Conservation (phyloP, 225 moss, liverwort and hornwort species). For the Lunularia cruciata region DNA sequence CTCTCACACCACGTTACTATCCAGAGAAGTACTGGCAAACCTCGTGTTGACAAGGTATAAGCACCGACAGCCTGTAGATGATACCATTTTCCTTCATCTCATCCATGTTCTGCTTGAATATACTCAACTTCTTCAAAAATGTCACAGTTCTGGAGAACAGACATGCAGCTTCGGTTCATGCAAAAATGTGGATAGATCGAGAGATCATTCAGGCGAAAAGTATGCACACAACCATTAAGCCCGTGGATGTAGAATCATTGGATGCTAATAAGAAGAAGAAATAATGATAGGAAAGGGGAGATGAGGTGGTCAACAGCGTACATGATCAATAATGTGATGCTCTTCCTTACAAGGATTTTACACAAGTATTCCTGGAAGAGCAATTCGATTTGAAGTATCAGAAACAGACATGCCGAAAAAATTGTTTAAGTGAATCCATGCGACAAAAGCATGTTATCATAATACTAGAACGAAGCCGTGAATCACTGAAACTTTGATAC, state of each 20-base stretch:
- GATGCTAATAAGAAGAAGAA: too few relatives aligned
- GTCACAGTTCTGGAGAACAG: slow-evolving; percentile 44
- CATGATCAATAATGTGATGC: slow-evolving; percentile 48
- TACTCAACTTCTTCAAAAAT: slow-evolving; percentile 58
- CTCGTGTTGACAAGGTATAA: slow-evolving; percentile 52
- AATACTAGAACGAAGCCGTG: too few relatives aligned
- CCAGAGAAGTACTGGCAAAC: too few relatives aligned
- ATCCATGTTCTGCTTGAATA: slow-evolving; percentile 54
- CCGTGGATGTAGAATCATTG: background rate
- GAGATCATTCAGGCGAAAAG: background rate
- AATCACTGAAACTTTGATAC: too few relatives aligned
- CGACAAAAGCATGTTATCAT: too few relatives aligned
- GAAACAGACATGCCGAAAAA: too few relatives aligned
- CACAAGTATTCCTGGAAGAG: slow-evolving; percentile 45
- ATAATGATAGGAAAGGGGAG: background rate
- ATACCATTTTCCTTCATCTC: slow-evolving; percentile 53
- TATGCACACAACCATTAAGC: background rate
- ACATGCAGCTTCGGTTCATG: too few relatives aligned
- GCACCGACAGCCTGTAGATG: slow-evolving; percentile 39
- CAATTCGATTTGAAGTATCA: too few relatives aligned
- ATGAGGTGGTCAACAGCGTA: slow-evolving; percentile 19
- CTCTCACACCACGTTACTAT: background rate
- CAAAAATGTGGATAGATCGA: background rate
- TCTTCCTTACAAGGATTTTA: slow-evolving; percentile 47
- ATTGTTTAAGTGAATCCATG: too few relatives aligned